phyloP scores from a whole-genome alignment of 1,284 basidiomycete species.

The Sutorius eximius region DNA sequence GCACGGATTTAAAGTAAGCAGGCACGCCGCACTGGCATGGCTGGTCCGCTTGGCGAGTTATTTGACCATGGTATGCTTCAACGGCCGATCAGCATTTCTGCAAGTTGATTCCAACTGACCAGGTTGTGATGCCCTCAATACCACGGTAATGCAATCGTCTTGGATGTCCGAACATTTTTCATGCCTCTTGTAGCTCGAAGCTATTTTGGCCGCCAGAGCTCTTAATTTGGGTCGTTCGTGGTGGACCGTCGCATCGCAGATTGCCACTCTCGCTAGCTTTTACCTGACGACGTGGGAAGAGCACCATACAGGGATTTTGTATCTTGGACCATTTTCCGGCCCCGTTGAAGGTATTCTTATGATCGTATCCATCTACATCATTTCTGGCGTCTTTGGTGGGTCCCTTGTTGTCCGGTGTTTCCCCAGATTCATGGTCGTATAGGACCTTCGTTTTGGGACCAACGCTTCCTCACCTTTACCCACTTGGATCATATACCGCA shows the following conservation, averaged over 20 bases:
- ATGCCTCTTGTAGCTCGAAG: slow-evolving; percentile 66
- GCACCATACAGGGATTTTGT: slow-evolving; percentile 90
- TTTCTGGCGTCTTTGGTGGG: slow-evolving; percentile 76
- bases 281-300: slow-evolving; percentile 99
- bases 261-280: slow-evolving; percentile 89
- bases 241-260: slow-evolving; percentile 91
- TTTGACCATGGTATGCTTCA: slow-evolving; percentile 85
- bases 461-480: slow-evolving; percentile 62
- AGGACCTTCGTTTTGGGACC: slow-evolving; percentile 87
- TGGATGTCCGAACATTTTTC: neutral
- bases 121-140: slow-evolving; percentile 93
- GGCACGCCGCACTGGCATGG: slow-evolving; percentile 92
- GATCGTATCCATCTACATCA: slow-evolving; percentile 74
- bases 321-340: slow-evolving; percentile 91
- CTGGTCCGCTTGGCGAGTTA: slow-evolving; percentile 93
- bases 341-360: slow-evolving; percentile 96
- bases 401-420: slow-evolving; percentile 3
- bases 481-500: slow-evolving; percentile 54
- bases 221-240: slow-evolving; percentile 91
- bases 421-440: slow-evolving; percentile 1
- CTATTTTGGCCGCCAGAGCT: slow-evolving; percentile 78
- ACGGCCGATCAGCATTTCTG: neutral
- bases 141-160: slow-evolving; percentile 61
- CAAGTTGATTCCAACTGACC: neutral
- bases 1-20: slow-evolving; percentile 70